phyloP scores from a whole-genome alignment of 257 asterid genomes.

The Forsythia viridissima region DNA sequence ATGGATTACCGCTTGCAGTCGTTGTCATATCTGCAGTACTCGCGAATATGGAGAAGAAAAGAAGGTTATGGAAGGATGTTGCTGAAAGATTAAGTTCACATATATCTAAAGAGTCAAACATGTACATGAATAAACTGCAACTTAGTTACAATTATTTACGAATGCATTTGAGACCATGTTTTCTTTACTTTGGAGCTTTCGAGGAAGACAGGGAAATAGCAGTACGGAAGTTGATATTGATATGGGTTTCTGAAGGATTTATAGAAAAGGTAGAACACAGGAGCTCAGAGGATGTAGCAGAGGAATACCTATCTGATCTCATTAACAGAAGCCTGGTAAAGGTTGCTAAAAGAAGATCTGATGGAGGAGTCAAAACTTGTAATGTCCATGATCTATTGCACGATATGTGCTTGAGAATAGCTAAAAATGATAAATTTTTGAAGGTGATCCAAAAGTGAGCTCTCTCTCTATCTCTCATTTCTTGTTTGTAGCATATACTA shows the following conservation, averaged over 20 bases:
- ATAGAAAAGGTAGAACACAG: not conserved
- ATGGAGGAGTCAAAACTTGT: constrained; percentile 16
- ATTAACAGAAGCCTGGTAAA: constrained; percentile 15
- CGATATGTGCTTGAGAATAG: constrained; percentile 3
- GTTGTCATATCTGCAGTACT: constrained; percentile 36
- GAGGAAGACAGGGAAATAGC: constrained; percentile 20
- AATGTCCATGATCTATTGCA: constrained; percentile 28
- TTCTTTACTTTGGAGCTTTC: constrained; percentile 33
- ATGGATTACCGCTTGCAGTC: constrained; percentile 41
- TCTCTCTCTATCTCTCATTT: not conserved
- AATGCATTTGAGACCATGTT: constrained; percentile 25
- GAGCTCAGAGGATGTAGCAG: not conserved
- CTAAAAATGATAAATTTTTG: not conserved
- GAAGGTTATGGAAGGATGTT: constrained; percentile 31
- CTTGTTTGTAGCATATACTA: not conserved
- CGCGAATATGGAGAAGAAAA: not conserved
- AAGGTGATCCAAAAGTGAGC: not conserved
- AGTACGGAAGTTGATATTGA: constrained; percentile 6
- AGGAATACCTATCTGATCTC: not conserved
- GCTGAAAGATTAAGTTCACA: constrained; percentile 9
- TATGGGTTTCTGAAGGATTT: constrained; percentile 37
- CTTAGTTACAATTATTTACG: constrained; percentile 34
- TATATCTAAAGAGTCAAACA: not conserved
- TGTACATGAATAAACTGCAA: constrained; percentile 20
- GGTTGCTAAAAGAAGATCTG: constrained; percentile 12